Evolutionary conservation across 805 yeast species (phyloP).

Genomic region (Candida tibetensis): DNA sequence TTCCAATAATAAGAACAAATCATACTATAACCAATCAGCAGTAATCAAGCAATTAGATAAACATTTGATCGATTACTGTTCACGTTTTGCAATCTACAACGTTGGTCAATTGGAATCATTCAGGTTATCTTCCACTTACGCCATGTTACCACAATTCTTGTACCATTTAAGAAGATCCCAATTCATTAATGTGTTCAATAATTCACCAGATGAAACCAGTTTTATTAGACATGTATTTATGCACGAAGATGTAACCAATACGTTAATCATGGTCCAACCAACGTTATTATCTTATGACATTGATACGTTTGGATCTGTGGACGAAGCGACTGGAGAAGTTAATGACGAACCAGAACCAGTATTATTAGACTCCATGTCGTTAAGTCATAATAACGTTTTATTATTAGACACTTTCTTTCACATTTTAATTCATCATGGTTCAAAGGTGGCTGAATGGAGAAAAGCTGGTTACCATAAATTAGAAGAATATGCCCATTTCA

Average conservation of each 20-base stretch:
- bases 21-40: slow-evolving; percentile 22
- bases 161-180: slow-evolving; percentile 66
- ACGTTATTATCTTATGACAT: slow-evolving; percentile 58
- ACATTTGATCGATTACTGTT: slow-evolving; percentile 44
- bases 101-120: slow-evolving; percentile 49
- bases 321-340: slow-evolving; percentile 28
- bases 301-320: slow-evolving; percentile 36
- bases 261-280: slow-evolving; percentile 69
- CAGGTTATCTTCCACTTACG: slow-evolving; percentile 46
- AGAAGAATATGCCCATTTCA: slow-evolving; percentile 58
- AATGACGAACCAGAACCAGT: slow-evolving; percentile 58
- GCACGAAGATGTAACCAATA: slow-evolving; percentile 58
- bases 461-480: slow-evolving; percentile 59
- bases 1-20: slow-evolving; percentile 13
- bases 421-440: slow-evolving; percentile 64
- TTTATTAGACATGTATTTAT: slow-evolving; percentile 60
- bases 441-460: slow-evolving; percentile 65
- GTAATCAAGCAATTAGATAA: slow-evolving; percentile 51
- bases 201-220: slow-evolving; percentile 71
- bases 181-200: slow-evolving; percentile 63
- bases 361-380: slow-evolving; percentile 59
- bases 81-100: slow-evolving; percentile 46
- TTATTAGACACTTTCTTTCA: slow-evolving; percentile 70
- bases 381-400: slow-evolving; percentile 54
- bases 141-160: slow-evolving; percentile 63